Evolutionary conservation across 441 rosid genomes (phyloP).

Genomic region (Cnidoscolus chayamansa): DNA sequence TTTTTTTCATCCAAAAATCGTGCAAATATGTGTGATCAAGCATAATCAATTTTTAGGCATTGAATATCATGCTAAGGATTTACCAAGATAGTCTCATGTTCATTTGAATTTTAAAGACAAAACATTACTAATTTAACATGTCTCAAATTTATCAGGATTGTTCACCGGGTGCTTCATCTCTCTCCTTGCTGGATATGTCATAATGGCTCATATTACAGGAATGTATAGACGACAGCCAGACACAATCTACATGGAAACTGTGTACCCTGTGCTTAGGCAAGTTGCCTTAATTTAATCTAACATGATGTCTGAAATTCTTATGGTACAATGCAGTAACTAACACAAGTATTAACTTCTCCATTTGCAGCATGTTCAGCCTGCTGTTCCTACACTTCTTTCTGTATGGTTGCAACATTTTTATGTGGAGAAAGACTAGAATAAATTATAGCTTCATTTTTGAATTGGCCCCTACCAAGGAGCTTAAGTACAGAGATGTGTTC

Average conservation of each 20-base stretch:
- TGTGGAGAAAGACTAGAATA: conserved; percentile 90
- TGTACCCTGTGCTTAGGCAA: conserved; percentile 91
- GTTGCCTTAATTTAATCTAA: conserved; percentile 24
- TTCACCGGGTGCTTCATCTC: conserved; percentile 89
- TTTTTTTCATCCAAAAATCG: background rate
- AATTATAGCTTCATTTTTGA: conserved; percentile 92
- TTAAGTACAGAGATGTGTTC: conserved; percentile 87
- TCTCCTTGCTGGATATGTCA: conserved; percentile 76
- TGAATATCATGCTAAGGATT: too few species aligned
- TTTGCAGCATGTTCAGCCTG: conserved; percentile 90
- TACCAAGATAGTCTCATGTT: background rate
- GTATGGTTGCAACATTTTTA: conserved; percentile 90
- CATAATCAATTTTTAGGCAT: background rate
- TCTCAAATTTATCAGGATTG: conserved; percentile 52
- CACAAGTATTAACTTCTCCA: conserved; percentile 6
- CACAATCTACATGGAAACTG: conserved; percentile 89
- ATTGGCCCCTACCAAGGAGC: conserved; percentile 70
- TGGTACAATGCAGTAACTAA: conserved; percentile 15
- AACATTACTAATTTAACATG: conserved; percentile 14
- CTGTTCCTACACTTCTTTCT: conserved; percentile 80
- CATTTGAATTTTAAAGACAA: background rate
- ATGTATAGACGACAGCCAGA: conserved; percentile 63
- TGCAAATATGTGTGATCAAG: background rate
- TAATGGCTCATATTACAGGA: conserved; percentile 84
- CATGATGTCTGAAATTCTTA: background rate